Base-by-base conservation (phyloP, 2,329 filamentous ascomycete species). In the Zelopaecilomyces penicillatus region DNA sequence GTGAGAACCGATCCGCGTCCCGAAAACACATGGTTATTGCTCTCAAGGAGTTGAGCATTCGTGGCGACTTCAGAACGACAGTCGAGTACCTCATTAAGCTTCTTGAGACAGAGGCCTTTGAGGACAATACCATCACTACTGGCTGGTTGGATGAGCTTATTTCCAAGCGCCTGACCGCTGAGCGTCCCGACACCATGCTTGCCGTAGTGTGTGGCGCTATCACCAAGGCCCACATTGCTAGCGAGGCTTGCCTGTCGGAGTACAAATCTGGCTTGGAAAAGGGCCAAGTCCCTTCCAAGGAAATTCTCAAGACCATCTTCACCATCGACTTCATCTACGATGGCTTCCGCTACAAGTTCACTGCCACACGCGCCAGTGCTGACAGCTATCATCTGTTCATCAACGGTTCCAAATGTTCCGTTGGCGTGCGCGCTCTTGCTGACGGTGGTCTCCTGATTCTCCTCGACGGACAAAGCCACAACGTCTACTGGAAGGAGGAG, bases 401-500 rank as follows among this genome's bases (percentile, higher is more conserved):
- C 76, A 98, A 98, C 64, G 93, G 93, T 48, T 97, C 93, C 56
- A 95, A 94, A 73, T 95, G 88, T 68, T 83, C 87, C 5, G 87
- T 97, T 45, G 93, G 91, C 58, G 86, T 98, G 44, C 86, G 93
- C 57, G 85, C 90, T 41, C 80, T 98, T 53, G 89, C 88, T 53
- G 93, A 98, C 57, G 93, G 93, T 65, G 93, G 93, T 65, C 79
- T 98, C 8, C 77, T 98, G 45, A 81, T 98, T 51, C 79, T 98
- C 19, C 80, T 98, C 37, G 83, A 85, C 58, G 93, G 93, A 49
- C 87, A 88, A 66, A 95, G 87, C 56, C 93, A 98, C 81, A 98
- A 93, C 61, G 83, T 97, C 50, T 98, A 98, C 80, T 98, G 93
- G 93, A 97, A 97, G 71, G 93, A 98, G 63, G 93, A 98, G 66